Percentiles rank a stretch among this genome's conserved stretches.
Conservation (phyloP, 176 grass and related monocot species). For the Oryza officinalis region DNA sequence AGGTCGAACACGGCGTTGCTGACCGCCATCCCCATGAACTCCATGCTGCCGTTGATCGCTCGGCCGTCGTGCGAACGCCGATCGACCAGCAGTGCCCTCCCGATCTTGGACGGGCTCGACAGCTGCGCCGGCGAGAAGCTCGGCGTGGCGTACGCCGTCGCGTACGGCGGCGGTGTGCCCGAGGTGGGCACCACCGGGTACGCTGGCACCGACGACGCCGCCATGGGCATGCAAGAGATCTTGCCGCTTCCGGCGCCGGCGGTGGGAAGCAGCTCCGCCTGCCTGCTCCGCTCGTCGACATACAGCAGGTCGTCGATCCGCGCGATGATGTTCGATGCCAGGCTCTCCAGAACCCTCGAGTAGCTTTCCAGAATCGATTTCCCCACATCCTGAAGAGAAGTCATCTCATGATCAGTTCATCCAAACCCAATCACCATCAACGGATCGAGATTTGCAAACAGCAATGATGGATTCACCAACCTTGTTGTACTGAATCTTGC, state of each 20-base stretch:
- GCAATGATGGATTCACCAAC: background rate
- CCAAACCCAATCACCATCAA: background rate
- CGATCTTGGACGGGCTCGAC: constrained; percentile 58
- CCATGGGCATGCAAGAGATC: constrained; percentile 18
- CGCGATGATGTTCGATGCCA: constrained; percentile 69
- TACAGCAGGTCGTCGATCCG: constrained; percentile 72
- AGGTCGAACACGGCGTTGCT: constrained; percentile 32
- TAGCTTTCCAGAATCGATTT: constrained; percentile 83
- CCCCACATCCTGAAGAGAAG: constrained; percentile 63
- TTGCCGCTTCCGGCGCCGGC: background rate
- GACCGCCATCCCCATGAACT: constrained; percentile 30
- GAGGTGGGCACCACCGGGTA: constrained; percentile 50
- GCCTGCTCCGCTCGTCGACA: constrained; percentile 56
- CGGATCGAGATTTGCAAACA: background rate
- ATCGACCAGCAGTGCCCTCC: constrained; percentile 57
- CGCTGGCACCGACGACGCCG: background rate
- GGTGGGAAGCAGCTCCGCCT: constrained; percentile 26
- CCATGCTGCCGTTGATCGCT: background rate
- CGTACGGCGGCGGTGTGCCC: constrained; percentile 55
- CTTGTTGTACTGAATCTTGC: constrained; percentile 88
- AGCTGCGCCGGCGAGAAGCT: constrained; percentile 55
- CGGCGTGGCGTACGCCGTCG: constrained; percentile 45
- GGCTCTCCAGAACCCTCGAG: constrained; percentile 81
- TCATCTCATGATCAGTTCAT: background rate
- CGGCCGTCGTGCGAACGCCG: constrained; percentile 41